Conservation (phyloP, 140 eudicot genomes). For the Erigeron philadelphicus region DNA sequence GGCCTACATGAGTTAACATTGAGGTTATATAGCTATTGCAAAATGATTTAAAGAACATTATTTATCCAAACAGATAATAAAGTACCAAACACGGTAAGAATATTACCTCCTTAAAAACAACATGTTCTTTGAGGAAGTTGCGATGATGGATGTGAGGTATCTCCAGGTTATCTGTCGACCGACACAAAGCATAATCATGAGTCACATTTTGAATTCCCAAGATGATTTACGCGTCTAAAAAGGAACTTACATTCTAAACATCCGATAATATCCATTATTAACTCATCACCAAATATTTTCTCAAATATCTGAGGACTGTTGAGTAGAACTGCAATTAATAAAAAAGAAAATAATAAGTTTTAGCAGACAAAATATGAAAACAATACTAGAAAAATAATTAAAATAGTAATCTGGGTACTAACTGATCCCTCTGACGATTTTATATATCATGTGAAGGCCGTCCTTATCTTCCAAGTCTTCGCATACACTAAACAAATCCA, state of each 20-base stretch:
- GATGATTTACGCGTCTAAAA: not conserved
- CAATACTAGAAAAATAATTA: conserved; percentile 10
- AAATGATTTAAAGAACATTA: not conserved
- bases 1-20: conserved; percentile 41
- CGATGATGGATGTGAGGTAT: conserved; percentile 74
- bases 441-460: conserved; percentile 77
- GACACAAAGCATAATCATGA: conserved; percentile 15
- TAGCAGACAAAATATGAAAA: not conserved
- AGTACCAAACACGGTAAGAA: conserved; percentile 3
- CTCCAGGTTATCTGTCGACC: conserved; percentile 62
- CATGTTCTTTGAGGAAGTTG: conserved; percentile 67
- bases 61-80: not conserved
- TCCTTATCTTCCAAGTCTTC: conserved; percentile 84
- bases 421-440: conserved; percentile 85
- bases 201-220: not conserved
- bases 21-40: not conserved
- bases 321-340: conserved; percentile 60
- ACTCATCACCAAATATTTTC: conserved; percentile 77
- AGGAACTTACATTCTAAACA: conserved; percentile 79
- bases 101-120: conserved; percentile 84
- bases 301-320: conserved; percentile 83
- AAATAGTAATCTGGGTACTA: conserved; percentile 25
- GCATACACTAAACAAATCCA: conserved; percentile 69
- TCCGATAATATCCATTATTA: conserved; percentile 83
- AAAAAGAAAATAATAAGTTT: conserved; percentile 4